phyloP scores from a whole-genome alignment of 768 basidiomycete genomes.

The Psilocybe azurescens region DNA sequence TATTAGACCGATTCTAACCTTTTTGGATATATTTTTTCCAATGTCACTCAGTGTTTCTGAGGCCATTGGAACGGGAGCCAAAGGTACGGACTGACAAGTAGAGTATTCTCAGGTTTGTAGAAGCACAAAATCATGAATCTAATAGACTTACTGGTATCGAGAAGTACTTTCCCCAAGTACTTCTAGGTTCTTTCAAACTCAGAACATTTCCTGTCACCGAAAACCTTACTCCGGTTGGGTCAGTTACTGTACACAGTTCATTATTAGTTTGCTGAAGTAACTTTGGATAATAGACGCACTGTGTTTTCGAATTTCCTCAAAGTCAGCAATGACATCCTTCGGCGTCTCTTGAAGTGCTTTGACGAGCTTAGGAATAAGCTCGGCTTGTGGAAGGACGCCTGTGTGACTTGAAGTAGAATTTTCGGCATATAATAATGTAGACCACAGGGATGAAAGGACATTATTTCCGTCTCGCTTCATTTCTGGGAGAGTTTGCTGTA shows the following conservation, averaged over 20 bases:
- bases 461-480: conserved; percentile 88
- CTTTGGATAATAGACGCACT: conserved; percentile 51
- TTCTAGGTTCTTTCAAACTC: conserved; percentile 69
- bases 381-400: conserved; percentile 73
- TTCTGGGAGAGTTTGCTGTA: conserved; percentile 89
- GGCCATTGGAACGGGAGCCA: conserved; percentile 71
- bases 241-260: conserved; percentile 59
- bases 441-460: conserved; percentile 75
- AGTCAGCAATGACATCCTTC: conserved; percentile 69
- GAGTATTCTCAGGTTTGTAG: no score
- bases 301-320: conserved; percentile 73
- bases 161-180: conserved; percentile 79
- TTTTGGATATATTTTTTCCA: conserved; percentile 74
- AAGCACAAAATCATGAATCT: not conserved
- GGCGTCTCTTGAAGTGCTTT: conserved; percentile 77
- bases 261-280: not conserved
- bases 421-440: conserved; percentile 68
- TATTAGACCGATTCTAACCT: conserved; percentile 47
- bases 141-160: conserved; percentile 55
- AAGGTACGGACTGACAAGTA: conserved; percentile 46
- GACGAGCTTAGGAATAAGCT: conserved; percentile 79
- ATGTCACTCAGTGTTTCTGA: conserved; percentile 73
- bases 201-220: conserved; percentile 91
- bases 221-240: conserved; percentile 85
- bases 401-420: conserved; percentile 71